phyloP scores from a whole-genome alignment of 2,329 filamentous ascomycete genomes.

The Fusarium napiforme region DNA sequence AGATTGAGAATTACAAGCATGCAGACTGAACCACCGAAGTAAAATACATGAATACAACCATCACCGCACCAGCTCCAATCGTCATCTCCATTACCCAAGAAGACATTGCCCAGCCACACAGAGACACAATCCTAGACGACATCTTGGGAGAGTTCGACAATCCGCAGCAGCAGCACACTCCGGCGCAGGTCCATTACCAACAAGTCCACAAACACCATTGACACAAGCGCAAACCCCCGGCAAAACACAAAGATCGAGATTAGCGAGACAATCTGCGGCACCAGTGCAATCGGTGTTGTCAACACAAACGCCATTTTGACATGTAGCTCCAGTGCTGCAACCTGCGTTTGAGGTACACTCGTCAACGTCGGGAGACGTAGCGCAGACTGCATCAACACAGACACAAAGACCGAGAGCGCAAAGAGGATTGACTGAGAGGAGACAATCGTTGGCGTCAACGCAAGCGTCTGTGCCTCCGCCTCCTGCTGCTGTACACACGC shows the following conservation, averaged over 20 bases:
- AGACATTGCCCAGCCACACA: background rate
- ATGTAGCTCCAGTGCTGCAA: background rate
- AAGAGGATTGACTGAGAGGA: constrained; percentile 5
- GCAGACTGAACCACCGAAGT: background rate
- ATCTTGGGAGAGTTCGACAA: background rate
- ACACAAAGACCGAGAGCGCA: constrained; percentile 22
- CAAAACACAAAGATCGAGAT: background rate
- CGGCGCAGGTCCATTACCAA: background rate
- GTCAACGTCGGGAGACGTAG: background rate
- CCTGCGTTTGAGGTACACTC: background rate
- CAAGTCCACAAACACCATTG: background rate
- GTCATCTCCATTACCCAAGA: background rate
- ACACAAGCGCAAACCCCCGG: background rate
- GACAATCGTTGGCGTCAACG: constrained; percentile 15
- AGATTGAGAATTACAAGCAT: background rate
- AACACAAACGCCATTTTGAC: constrained; percentile 5
- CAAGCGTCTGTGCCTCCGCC: background rate
- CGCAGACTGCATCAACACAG: constrained; percentile 11
- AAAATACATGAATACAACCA: background rate
- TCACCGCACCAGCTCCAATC: fast-evolving
- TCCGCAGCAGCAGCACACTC: background rate
- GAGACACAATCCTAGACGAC: background rate
- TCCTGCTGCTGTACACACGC: background rate
- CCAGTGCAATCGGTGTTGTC: background rate
- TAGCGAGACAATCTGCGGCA: background rate